Conservation (phyloP, 495 filamentous ascomycete genomes). For the Xylaria palmicola region DNA sequence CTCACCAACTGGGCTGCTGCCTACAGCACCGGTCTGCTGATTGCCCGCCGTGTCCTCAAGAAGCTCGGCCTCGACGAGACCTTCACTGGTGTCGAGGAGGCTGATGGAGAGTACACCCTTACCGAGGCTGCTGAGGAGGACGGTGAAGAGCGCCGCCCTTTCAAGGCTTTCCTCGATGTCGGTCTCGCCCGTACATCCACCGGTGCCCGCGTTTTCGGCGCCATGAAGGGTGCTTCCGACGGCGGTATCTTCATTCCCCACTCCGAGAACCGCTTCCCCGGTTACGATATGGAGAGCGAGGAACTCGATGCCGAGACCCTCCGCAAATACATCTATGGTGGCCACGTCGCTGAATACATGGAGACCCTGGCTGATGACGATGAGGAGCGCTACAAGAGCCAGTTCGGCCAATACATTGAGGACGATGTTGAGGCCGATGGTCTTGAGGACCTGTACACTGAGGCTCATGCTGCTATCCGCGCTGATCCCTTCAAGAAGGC, state of each 20-base stretch:
- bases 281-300: constrained; percentile 93
- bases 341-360: constrained; percentile 99
- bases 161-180: constrained; percentile 98
- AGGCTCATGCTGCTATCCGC: constrained; percentile 95
- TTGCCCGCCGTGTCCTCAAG: constrained; percentile 92
- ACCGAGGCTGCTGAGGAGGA: constrained; percentile 86
- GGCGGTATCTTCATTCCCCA: constrained; percentile 96
- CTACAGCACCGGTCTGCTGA: constrained; percentile 93
- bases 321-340: constrained; percentile 98
- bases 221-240: constrained; percentile 99
- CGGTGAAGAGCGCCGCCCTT: constrained; percentile 84
- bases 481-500: constrained; percentile 97
- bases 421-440: constrained; percentile 95
- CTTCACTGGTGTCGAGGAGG: constrained; percentile 92
- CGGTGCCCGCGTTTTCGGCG: constrained; percentile 96
- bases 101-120: constrained; percentile 88
- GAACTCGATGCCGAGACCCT: constrained; percentile 95
- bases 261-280: constrained; percentile 98
- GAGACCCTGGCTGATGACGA: constrained; percentile 99
- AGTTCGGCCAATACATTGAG: constrained; percentile 97
- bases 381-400: constrained; percentile 98
- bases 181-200: constrained; percentile 96
- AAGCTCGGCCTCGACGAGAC: constrained; percentile 92
- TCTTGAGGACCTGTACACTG: constrained; percentile 92
- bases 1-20: constrained; percentile 99